Conservation (phyloP, 2,329 filamentous ascomycete genomes). For the Apiospora pterosperma region DNA sequence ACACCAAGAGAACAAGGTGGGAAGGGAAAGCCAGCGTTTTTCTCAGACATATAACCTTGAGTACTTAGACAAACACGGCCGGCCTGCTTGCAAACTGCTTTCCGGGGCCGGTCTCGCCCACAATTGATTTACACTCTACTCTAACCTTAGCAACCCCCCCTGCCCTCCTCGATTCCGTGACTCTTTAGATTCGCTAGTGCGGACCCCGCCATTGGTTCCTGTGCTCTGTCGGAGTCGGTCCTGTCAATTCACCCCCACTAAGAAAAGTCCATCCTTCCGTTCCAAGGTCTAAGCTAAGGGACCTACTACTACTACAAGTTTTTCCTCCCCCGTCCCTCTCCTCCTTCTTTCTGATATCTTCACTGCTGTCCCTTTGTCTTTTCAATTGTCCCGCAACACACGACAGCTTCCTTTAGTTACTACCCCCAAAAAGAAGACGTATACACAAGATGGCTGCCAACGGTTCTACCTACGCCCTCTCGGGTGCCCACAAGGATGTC, state of each 20-base stretch:
- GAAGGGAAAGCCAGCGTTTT: neutral
- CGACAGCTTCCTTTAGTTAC: neutral
- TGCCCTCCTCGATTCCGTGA: neutral
- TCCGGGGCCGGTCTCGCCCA: neutral
- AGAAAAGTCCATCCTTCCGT: neutral
- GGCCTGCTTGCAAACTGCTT: neutral
- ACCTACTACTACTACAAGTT: neutral
- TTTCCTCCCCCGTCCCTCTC: neutral
- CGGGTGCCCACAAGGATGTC: conserved; percentile 32
- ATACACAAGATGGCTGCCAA: conserved; percentile 26
- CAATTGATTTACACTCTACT: neutral
- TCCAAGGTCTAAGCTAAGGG: neutral
- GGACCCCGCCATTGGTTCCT: neutral
- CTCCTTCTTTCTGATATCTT: neutral
- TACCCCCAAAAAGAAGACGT: neutral
- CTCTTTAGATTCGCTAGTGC: neutral
- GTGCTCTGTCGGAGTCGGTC: too few relatives aligned
- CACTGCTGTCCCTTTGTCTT: neutral
- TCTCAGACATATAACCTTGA: neutral
- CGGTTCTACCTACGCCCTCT: conserved; percentile 30
- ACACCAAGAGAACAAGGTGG: neutral
- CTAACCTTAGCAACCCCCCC: neutral
- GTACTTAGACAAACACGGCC: too few relatives aligned
- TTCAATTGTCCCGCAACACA: neutral
- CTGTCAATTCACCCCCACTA: neutral